phyloP scores from a whole-genome alignment of 2,329 filamentous ascomycete species.

The Rosellinia necatrix region DNA sequence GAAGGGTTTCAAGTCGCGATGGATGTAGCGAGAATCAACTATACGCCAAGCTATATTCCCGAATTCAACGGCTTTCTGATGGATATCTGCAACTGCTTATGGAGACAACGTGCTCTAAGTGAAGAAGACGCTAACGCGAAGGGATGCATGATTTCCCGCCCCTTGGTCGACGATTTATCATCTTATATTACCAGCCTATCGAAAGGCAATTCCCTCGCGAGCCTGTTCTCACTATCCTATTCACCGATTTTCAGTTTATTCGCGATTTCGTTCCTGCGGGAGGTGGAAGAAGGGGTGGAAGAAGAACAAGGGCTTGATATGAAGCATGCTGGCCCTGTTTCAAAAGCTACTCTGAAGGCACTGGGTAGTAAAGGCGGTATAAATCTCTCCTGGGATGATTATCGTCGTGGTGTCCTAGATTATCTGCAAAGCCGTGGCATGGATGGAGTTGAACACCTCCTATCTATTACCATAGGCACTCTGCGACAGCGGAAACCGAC shows the following conservation, averaged over 20 bases:
- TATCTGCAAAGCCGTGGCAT: slow-evolving; percentile 69
- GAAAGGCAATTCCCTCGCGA: slow-evolving; percentile 50
- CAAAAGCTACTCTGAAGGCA: slow-evolving; percentile 65
- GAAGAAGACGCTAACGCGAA: slow-evolving; percentile 65
- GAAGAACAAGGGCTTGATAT: slow-evolving; percentile 46
- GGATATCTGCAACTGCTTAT: slow-evolving; percentile 84
- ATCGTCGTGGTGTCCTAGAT: slow-evolving; percentile 71
- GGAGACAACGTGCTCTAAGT: slow-evolving; percentile 75
- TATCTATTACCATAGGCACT: slow-evolving; percentile 82
- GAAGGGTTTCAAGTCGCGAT: slow-evolving; percentile 66
- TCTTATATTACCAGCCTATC: slow-evolving; percentile 56
- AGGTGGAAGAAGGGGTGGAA: slow-evolving; percentile 60
- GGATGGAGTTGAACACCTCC: slow-evolving; percentile 69
- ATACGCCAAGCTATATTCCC: slow-evolving; percentile 65
- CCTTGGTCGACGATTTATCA: slow-evolving; percentile 51
- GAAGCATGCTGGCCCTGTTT: slow-evolving; percentile 71
- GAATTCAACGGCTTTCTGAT: slow-evolving; percentile 84
- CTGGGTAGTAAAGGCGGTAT: slow-evolving; percentile 70
- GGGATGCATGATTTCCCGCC: slow-evolving; percentile 55
- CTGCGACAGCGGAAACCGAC: slow-evolving; percentile 56
- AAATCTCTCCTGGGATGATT: slow-evolving; percentile 72
- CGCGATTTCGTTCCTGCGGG: slow-evolving; percentile 59
- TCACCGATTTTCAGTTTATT: slow-evolving; percentile 61
- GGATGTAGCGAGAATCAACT: slow-evolving; percentile 41
- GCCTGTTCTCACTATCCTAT: slow-evolving; percentile 63